Evolutionary conservation across 73 alveolate genomes (phyloP).

Genomic region (Uronychia setigera): DNA sequence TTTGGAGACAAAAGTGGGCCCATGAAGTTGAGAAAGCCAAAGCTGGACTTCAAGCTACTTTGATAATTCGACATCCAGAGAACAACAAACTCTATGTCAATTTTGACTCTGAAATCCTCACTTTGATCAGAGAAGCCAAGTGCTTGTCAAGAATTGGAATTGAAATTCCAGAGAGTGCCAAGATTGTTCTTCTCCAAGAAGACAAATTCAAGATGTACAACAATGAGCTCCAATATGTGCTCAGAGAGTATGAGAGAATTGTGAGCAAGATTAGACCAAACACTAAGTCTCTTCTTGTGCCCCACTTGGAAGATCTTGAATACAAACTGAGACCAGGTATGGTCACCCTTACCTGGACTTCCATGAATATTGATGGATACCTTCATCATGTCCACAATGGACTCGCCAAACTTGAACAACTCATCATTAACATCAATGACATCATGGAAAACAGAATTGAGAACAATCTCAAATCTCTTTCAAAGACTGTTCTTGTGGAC

Average conservation of each 20-base stretch:
- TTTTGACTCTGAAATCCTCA: constrained; percentile 98
- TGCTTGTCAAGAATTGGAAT: constrained; percentile 99
- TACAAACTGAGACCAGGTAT: constrained; percentile 99
- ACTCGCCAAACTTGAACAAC: constrained; percentile 97
- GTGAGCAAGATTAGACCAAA: constrained; percentile 98
- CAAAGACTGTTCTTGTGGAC: constrained; percentile 97
- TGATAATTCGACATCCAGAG: constrained; percentile 94
- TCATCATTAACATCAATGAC: constrained; percentile 98
- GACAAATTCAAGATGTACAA: constrained; percentile 99
- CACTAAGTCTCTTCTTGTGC: constrained; percentile 96
- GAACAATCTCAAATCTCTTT: constrained; percentile 96
- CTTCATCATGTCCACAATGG: constrained; percentile 98
- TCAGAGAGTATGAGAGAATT: constrained; percentile 99
- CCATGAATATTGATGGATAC: constrained; percentile 99
- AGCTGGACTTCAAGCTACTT: constrained; percentile 97
- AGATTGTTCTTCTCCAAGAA: constrained; percentile 99
- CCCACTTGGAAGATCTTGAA: constrained; percentile 99
- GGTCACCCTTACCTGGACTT: constrained; percentile 99
- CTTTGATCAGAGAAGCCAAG: constrained; percentile 99
- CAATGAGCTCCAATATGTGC: constrained; percentile 97
- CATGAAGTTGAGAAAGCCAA: constrained; percentile 92
- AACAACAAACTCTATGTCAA: constrained; percentile 96
- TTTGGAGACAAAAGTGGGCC: constrained; percentile 87
- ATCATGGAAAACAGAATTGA: constrained; percentile 99
- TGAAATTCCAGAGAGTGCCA: constrained; percentile 99